Base-by-base conservation (phyloP, 306 rosid genomes). In the Vigna radiata region DNA sequence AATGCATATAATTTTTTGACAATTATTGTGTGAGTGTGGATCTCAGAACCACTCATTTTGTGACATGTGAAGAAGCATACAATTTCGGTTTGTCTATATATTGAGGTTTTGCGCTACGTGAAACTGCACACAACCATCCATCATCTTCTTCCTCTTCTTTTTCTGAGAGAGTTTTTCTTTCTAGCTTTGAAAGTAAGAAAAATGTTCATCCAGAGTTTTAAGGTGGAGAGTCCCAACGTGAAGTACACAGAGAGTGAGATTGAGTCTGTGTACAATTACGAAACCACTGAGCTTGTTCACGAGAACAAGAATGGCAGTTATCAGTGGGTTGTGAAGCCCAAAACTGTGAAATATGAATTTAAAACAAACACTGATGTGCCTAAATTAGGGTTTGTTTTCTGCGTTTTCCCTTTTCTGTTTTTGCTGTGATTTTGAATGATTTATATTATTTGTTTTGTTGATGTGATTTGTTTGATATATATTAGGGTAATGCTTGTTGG, bases 401-500 rank as follows among this genome's bases (percentile, higher is more conserved):
- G 5, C 1, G 37, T 33, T 33, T 33, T 33, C 7, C 37, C 37
- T 33, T 33, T 31, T 33, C 37, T 29, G 4, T 29, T 29, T 29
- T 29, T 0, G 1, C 0, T 31, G 0, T 31, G 36, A 0, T 31
- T 31, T 31, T 39, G 44, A 39, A 37, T 8, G 2, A 8, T 39
- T 41, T 3, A 5, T 29, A 29, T 29, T 15, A 46, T 3, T 2
- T 44, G 48, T 19, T 18, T 41, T 36, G 6, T 48, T 73, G 18
- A 65, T 52, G 6, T 58, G 21, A 15, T 52, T 73, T 73, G 6
- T 5, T 77, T 67, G 6, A 59, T 54, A 53, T 1, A 4, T 33
- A 29, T 70, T 54, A 95, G 97, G 88, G 97, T 92, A 68, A 86
- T 95, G 97, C 97, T 95, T 59, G 98, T 95, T 48, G 98, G 98